Evolutionary conservation across 352 stramenopile species (phyloP).

Genomic region (Hyaloperonospora brassicae): DNA sequence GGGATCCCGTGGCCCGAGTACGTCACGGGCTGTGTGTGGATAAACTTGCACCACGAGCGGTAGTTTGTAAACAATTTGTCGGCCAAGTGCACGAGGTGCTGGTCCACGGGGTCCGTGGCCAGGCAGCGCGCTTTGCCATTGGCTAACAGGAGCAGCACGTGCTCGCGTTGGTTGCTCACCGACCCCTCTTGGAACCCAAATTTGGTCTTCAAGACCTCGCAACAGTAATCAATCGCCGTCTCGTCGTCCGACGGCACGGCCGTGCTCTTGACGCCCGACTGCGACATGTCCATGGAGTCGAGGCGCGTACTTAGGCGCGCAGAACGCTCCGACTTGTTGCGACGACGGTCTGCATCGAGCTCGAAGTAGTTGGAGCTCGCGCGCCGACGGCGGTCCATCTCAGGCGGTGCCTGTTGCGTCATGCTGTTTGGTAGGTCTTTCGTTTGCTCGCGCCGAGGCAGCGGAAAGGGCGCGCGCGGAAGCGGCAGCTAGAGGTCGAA

Average conservation of each 20-base stretch:
- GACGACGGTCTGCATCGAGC: conserved; percentile 58
- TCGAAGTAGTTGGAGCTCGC: conserved; percentile 83
- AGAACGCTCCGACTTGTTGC: conserved; percentile 62
- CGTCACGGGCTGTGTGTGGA: conserved; percentile 68
- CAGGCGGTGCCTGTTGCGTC: conserved; percentile 24
- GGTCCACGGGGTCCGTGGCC: conserved; percentile 37
- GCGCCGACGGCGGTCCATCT: conserved; percentile 41
- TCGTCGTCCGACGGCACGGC: conserved; percentile 57
- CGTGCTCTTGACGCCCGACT: conserved; percentile 30
- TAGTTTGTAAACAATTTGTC: conserved; percentile 74
- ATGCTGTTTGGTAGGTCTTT: conserved; percentile 5
- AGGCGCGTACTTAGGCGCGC: conserved; percentile 52
- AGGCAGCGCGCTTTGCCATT: conserved; percentile 61
- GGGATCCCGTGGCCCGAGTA: conserved; percentile 26
- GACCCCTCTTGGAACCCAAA: conserved; percentile 83
- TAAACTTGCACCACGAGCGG: conserved; percentile 64
- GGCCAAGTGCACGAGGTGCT: conserved; percentile 56
- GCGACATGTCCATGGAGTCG: conserved; percentile 47
- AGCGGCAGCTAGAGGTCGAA: conserved; percentile 1
- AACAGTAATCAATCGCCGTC: conserved; percentile 73
- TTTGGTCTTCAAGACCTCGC: conserved; percentile 66
- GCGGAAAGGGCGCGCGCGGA: not conserved
- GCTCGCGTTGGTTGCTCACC: conserved; percentile 76
- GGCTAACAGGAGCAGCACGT: conserved; percentile 69
- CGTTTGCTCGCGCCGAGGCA: not conserved